A percentile compares a stretch with the other conserved stretches of the same genome.
Conservation (phyloP, 179 eudicot genomes). For the Patellifolia procumbens region DNA sequence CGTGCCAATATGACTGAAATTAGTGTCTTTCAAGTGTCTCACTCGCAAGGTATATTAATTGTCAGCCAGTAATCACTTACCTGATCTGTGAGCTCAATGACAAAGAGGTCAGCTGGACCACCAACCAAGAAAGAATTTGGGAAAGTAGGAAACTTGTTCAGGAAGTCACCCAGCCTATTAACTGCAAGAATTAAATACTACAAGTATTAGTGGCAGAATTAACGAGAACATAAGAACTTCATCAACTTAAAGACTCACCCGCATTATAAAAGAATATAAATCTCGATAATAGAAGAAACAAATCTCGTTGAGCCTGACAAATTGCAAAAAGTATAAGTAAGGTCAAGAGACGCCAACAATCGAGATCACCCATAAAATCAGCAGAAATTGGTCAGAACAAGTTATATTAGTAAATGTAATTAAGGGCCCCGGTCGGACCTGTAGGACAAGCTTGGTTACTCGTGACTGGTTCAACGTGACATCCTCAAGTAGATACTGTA, state of each 20-base stretch:
- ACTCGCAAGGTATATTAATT: background rate
- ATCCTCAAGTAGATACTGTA: conserved; percentile 82
- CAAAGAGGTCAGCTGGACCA: conserved; percentile 82
- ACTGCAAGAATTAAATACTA: conserved; percentile 42
- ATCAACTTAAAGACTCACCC: conserved; percentile 43
- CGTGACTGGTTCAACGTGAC: conserved; percentile 69
- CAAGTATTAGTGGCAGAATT: conserved; percentile 13
- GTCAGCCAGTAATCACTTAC: conserved; percentile 33
- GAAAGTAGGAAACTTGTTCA: conserved; percentile 73
- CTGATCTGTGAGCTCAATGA: conserved; percentile 88
- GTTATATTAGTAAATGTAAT: conserved; percentile 8
- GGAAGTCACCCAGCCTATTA: conserved; percentile 67
- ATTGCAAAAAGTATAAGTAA: conserved; percentile 2
- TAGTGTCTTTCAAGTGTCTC: conserved; percentile 15
- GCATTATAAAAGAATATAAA: conserved; percentile 73
- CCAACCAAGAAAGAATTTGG: conserved; percentile 90
- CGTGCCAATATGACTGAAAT: conserved; percentile 9
- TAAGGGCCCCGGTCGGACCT: conserved; percentile 46
- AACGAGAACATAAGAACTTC: background rate
- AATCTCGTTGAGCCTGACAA: conserved; percentile 78
- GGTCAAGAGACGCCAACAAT: background rate
- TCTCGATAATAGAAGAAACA: conserved; percentile 83
- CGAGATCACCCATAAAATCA: background rate
- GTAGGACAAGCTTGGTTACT: conserved; percentile 64
- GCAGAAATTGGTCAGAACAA: background rate